Evolutionary conservation across 192 early-diverging fungal genomes (phyloP).

Genomic region (Dissophora globulifera): DNA sequence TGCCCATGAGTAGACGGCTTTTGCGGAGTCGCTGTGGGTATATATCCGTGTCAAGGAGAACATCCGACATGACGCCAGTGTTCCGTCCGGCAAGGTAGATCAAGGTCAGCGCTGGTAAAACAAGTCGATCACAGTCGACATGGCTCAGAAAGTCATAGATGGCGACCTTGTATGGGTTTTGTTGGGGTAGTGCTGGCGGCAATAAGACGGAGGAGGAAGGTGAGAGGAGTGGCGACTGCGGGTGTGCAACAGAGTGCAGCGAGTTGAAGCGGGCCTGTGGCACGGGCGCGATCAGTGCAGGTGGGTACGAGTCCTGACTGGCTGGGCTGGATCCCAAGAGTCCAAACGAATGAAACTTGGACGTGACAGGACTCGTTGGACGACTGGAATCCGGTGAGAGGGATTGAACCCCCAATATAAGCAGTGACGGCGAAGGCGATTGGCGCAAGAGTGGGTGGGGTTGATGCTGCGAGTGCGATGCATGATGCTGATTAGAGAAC

Average conservation of each 20-base stretch:
- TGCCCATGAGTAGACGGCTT: conserved; percentile 40
- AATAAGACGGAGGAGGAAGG: background rate
- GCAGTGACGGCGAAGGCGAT: conserved; percentile 12
- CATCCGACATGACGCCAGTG: conserved; percentile 52
- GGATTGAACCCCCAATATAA: conserved; percentile 10
- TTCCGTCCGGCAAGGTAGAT: conserved; percentile 53
- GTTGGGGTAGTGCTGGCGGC: conserved; percentile 1
- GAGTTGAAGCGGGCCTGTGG: conserved; percentile 7
- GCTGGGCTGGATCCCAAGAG: conserved; percentile 36
- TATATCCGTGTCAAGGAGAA: conserved; percentile 48
- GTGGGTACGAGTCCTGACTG: conserved; percentile 13
- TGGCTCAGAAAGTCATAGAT: conserved; percentile 46
- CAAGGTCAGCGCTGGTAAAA: conserved; percentile 46
- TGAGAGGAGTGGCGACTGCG: background rate
- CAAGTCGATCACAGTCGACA: conserved; percentile 33
- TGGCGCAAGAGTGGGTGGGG: background rate
- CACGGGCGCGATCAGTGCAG: background rate
- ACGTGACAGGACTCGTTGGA: conserved; percentile 45
- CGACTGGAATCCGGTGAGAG: conserved; percentile 46
- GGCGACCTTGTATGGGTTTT: conserved; percentile 48
- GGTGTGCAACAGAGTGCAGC: background rate
- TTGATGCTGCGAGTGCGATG: background rate
- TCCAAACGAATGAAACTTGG: conserved; percentile 51
- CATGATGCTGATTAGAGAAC: conserved; percentile 45
- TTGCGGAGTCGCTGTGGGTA: conserved; percentile 56